These are phyloP conservation scores for Akanthomyces dipterigenus DNA, from an alignment of 2,329 filamentous ascomycete genomes.

Conservation along the genomic window DNA sequence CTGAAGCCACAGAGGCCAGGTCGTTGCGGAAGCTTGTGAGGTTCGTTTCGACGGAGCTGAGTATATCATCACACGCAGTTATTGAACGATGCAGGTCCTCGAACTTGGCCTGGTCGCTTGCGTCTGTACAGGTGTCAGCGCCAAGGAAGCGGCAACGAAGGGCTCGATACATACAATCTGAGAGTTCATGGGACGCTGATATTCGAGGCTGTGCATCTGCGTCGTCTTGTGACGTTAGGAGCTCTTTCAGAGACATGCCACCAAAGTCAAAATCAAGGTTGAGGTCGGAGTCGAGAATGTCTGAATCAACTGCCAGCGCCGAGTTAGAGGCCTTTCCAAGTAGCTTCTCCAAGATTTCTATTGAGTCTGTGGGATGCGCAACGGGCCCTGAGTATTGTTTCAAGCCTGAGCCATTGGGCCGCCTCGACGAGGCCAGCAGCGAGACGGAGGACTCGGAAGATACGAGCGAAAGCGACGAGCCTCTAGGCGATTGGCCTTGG, in stretches of 20 bases:
- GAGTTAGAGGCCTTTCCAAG: conserved; percentile 25
- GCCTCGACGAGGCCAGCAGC: conserved; percentile 57
- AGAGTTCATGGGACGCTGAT: conserved; percentile 45
- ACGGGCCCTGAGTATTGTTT: conserved; percentile 47
- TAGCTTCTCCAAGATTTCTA: conserved; percentile 57
- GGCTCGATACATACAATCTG: conserved; percentile 57
- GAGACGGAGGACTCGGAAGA: conserved; percentile 73
- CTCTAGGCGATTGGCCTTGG: conserved; percentile 60
- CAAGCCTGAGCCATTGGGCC: conserved; percentile 61
- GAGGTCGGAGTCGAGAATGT: conserved; percentile 43
- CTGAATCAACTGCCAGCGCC: conserved; percentile 11
- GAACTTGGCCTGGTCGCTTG: conserved; percentile 75
- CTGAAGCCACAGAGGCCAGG: conserved; percentile 82
- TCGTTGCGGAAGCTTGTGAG: conserved; percentile 90
- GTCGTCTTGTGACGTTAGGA: conserved; percentile 39
- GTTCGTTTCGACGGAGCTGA: conserved; percentile 88
- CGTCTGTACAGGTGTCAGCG: conserved; percentile 44
- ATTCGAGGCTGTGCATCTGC: conserved; percentile 18
- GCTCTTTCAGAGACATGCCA: conserved; percentile 67
- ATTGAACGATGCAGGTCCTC: conserved; percentile 90
- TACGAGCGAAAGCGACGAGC: conserved; percentile 71
- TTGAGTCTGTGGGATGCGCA: conserved; percentile 57
- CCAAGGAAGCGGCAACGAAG: not conserved
- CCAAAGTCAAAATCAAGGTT: conserved; percentile 70
- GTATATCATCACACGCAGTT: conserved; percentile 80